These are phyloP conservation scores for Rhodotorula babjevae DNA, from an alignment of 768 basidiomycete species.

Conservation along the genomic window DNA sequence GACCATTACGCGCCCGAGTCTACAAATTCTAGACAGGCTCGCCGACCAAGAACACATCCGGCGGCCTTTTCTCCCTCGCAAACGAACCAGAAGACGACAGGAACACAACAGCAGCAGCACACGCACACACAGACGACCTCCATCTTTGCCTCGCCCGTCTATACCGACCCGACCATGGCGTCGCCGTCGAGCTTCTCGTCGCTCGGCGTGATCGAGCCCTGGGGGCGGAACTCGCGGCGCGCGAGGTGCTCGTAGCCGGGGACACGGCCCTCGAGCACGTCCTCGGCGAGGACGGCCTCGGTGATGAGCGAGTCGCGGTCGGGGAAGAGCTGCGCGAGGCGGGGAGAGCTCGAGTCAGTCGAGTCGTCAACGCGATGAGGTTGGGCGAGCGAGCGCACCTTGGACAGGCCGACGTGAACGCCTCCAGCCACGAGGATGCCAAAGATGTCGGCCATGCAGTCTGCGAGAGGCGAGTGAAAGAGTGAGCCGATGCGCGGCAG, in stretches of 20 bases:
- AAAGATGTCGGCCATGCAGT: conserved; percentile 22
- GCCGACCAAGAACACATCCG: too few relatives aligned
- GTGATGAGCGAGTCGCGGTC: conserved; percentile 23
- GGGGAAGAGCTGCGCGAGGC: conserved; percentile 19
- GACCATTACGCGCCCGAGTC: too few relatives aligned
- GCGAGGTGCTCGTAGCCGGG: conserved; percentile 32
- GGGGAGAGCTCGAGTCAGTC: not conserved
- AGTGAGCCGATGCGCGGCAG: not conserved
- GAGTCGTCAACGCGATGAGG: too few relatives aligned
- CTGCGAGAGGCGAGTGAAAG: not conserved
- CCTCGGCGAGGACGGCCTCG: conserved; percentile 22
- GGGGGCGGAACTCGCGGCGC: not conserved
- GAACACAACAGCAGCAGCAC: too few relatives aligned
- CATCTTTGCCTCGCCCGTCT: too few relatives aligned
- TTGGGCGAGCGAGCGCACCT: not conserved
- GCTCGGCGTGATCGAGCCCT: not conserved
- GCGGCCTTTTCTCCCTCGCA: too few relatives aligned
- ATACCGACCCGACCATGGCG: not conserved
- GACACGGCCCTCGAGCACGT: conserved; percentile 30
- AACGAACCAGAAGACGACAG: too few relatives aligned
- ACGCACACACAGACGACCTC: too few relatives aligned
- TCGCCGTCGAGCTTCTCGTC: conserved; percentile 25
- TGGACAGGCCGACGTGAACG: conserved; percentile 5
- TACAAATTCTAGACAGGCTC: too few relatives aligned
- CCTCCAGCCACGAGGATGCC: conserved; percentile 10